Evolutionary conservation across 768 basidiomycete species (phyloP).

Genomic region (Lentinula sp.): DNA sequence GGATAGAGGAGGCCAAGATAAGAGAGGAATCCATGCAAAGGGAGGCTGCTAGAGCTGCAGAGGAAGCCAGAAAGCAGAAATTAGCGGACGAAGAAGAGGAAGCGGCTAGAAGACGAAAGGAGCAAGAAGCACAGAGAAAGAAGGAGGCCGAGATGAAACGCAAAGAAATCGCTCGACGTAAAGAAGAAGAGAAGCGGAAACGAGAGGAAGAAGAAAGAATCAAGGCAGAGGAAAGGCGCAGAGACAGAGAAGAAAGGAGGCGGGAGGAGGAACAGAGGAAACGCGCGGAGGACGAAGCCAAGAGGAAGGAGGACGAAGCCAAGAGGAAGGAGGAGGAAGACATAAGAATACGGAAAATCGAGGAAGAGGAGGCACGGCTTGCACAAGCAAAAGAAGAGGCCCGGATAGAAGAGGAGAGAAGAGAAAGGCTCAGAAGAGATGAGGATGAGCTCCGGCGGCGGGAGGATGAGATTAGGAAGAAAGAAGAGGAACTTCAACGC

Average conservation of each 20-base stretch:
- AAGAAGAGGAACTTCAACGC: conserved; percentile 13
- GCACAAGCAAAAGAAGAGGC: conserved; percentile 10
- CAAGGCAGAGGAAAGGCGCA: conserved; percentile 23
- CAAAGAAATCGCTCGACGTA: conserved; percentile 13
- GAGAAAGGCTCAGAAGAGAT: conserved; percentile 13
- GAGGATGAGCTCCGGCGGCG: conserved; percentile 11
- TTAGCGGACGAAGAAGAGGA: conserved; percentile 14
- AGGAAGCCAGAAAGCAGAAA: conserved; percentile 7
- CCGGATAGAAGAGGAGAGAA: conserved; percentile 19
- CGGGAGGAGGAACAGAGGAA: conserved; percentile 8
- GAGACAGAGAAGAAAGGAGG: conserved; percentile 31
- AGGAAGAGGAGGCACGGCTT: conserved; percentile 19
- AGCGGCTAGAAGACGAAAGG: conserved; percentile 8
- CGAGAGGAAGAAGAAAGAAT: not conserved
- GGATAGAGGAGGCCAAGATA: conserved; percentile 18
- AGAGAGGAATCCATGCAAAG: conserved; percentile 18
- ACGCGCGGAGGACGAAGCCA: conserved; percentile 7
- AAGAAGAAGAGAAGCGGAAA: not conserved
- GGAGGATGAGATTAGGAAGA: conserved; percentile 10
- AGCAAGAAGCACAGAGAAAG: conserved; percentile 12
- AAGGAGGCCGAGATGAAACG: conserved; percentile 18
- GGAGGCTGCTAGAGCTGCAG: conserved; percentile 12
- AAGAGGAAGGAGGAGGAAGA: conserved; percentile 8
- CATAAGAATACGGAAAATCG: conserved; percentile 10
- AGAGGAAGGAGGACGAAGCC: conserved; percentile 9